Evolutionary conservation across 768 basidiomycete genomes (phyloP).

Genomic region (Leccinum olivaceopallidum): DNA sequence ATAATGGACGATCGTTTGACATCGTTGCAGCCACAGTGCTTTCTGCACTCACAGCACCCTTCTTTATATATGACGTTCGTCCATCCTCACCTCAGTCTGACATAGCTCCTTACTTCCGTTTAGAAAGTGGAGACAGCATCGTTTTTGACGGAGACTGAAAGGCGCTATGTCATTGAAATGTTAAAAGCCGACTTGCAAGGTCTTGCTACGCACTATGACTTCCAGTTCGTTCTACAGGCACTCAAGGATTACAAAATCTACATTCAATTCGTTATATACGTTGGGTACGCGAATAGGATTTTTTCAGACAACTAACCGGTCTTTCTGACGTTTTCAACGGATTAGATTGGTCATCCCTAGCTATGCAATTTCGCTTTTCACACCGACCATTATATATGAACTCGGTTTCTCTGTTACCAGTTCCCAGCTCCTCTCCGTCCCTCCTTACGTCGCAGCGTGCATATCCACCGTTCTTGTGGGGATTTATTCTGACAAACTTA

Average conservation of each 20-base stretch:
- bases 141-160: slow-evolving; percentile 40
- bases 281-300: slow-evolving; percentile 31
- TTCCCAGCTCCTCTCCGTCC: slow-evolving; percentile 48
- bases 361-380: slow-evolving; percentile 48
- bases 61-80: slow-evolving; percentile 53
- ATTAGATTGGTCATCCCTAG: slow-evolving; percentile 43
- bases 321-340: slow-evolving; percentile 3
- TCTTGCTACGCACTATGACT: slow-evolving; percentile 44
- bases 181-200: slow-evolving; percentile 44
- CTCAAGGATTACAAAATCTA: slow-evolving; percentile 44
- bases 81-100: neutral
- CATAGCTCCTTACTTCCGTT: slow-evolving; percentile 2
- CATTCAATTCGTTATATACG: slow-evolving; percentile 35
- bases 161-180: slow-evolving; percentile 37
- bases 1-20: neutral
- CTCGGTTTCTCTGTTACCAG: slow-evolving; percentile 50
- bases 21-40: slow-evolving; percentile 11
- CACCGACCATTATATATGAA: slow-evolving; percentile 46
- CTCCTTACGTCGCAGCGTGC: slow-evolving; percentile 47
- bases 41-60: slow-evolving; percentile 32
- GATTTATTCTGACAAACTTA: slow-evolving; percentile 42
- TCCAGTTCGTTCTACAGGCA: slow-evolving; percentile 49
- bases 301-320: neutral
- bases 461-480: slow-evolving; percentile 40
- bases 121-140: slow-evolving; percentile 15